phyloP scores from a whole-genome alignment of 495 filamentous ascomycete species.

The Penicillium fimorum region DNA sequence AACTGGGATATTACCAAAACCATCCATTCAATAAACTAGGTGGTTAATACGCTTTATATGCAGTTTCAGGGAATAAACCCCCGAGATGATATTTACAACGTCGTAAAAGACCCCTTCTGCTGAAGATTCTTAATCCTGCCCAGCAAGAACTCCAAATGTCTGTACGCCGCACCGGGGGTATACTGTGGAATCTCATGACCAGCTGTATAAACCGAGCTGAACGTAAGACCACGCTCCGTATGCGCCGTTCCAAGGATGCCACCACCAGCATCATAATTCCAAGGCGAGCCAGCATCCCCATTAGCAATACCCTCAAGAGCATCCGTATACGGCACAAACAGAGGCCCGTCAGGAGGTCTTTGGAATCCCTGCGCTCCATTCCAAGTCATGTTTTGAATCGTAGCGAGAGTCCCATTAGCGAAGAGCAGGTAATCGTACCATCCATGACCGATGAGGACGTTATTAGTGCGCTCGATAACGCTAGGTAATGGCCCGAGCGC shows the following conservation, averaged over 20 bases:
- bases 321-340: slow-evolving; percentile 65
- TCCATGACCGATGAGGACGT: slow-evolving; percentile 68
- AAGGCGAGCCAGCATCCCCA: slow-evolving; percentile 13
- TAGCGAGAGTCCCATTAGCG: slow-evolving; percentile 64
- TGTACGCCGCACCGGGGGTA: slow-evolving; percentile 59
- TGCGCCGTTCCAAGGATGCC: slow-evolving; percentile 61
- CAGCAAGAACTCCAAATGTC: slow-evolving; percentile 67
- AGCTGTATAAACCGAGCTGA: slow-evolving; percentile 52
- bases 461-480: slow-evolving; percentile 70
- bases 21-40: not conserved
- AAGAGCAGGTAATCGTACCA: slow-evolving; percentile 57
- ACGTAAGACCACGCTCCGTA: slow-evolving; percentile 70
- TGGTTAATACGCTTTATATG: not conserved
- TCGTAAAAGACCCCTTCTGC: slow-evolving; percentile 34
- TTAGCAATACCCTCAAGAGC: slow-evolving; percentile 33
- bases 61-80: not conserved
- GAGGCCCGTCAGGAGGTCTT: slow-evolving; percentile 50
- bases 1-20: too few species aligned
- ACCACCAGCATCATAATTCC: slow-evolving; percentile 38
- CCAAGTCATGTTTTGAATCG: slow-evolving; percentile 87
- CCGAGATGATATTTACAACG: slow-evolving; percentile 9
- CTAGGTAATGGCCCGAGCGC: slow-evolving; percentile 55
- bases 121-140: slow-evolving; percentile 55
- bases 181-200: slow-evolving; percentile 66
- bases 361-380: slow-evolving; percentile 69